Conservation (phyloP, 2,329 filamentous ascomycete species). For the Drechslerella coelobrocha region DNA sequence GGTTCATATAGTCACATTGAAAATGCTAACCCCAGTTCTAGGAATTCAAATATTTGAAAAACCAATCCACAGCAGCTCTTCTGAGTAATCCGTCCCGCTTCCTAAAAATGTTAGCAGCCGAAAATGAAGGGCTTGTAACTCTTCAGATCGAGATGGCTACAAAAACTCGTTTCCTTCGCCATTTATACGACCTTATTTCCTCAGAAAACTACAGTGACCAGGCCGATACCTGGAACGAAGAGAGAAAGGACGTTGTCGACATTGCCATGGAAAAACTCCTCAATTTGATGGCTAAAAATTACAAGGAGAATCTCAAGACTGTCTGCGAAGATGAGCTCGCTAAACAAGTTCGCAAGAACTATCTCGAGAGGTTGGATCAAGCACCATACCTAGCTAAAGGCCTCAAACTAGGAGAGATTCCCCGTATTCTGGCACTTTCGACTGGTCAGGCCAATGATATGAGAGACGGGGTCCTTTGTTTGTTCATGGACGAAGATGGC, state of each 20-base stretch:
- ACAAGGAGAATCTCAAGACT: slow-evolving; percentile 91
- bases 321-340: slow-evolving; percentile 92
- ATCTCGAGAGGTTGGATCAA: slow-evolving; percentile 81
- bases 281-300: slow-evolving; percentile 82
- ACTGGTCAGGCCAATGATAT: slow-evolving; percentile 81
- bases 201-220: slow-evolving; percentile 95
- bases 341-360: slow-evolving; percentile 73
- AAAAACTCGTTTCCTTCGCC: slow-evolving; percentile 75
- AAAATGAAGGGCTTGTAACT: slow-evolving; percentile 89
- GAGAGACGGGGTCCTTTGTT: slow-evolving; percentile 82
- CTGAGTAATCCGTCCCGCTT: slow-evolving; percentile 86
- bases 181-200: slow-evolving; percentile 81
- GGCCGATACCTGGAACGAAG: slow-evolving; percentile 91
- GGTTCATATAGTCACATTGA: not conserved
- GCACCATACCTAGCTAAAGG: slow-evolving; percentile 95
- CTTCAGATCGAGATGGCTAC: slow-evolving; percentile 80
- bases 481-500: slow-evolving; percentile 91
- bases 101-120: slow-evolving; percentile 95
- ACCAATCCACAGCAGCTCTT: slow-evolving; percentile 82
- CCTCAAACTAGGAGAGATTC: slow-evolving; percentile 84
- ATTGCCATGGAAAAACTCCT: slow-evolving; percentile 81
- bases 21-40: slow-evolving; percentile 26
- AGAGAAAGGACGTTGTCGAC: slow-evolving; percentile 84
- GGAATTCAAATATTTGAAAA: slow-evolving; percentile 94
- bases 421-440: slow-evolving; percentile 84